Percentiles rank a stretch among this genome's conserved stretches.
These are phyloP conservation scores for Peniophora sp. DNA, from an alignment of 1,284 basidiomycete species.

Conservation along the genomic window DNA sequence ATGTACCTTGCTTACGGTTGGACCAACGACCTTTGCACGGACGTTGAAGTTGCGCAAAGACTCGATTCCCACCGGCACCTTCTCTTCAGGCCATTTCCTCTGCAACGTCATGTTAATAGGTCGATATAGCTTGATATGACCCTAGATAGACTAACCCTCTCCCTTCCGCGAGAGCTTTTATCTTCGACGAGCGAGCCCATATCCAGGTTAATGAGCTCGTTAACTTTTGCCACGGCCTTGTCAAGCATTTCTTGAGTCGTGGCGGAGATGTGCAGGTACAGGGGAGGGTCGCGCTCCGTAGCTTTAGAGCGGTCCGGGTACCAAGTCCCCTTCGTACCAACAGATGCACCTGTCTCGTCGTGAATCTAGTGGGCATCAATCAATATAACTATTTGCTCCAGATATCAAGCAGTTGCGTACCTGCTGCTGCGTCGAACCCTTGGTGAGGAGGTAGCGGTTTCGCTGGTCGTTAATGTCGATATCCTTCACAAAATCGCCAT, in stretches of 20 bases:
- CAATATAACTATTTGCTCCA: too few relatives aligned
- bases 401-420: slow-evolving; percentile 36
- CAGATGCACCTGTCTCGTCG: slow-evolving; percentile 83
- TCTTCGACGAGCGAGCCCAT: slow-evolving; percentile 86
- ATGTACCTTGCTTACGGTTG: slow-evolving; percentile 60
- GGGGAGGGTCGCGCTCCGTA: slow-evolving; percentile 85
- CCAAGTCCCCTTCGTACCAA: slow-evolving; percentile 91
- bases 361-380: slow-evolving; percentile 51
- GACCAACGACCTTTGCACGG: slow-evolving; percentile 94
- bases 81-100: slow-evolving; percentile 96
- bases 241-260: slow-evolving; percentile 75
- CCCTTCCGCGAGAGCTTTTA: slow-evolving; percentile 59
- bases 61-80: slow-evolving; percentile 82
- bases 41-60: slow-evolving; percentile 95
- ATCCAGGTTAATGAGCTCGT: slow-evolving; percentile 81
- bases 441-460: slow-evolving; percentile 94
- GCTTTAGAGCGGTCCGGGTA: slow-evolving; percentile 88
- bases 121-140: too few relatives aligned
- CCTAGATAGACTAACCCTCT: slow-evolving; percentile 47
- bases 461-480: slow-evolving; percentile 97
- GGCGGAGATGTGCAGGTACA: slow-evolving; percentile 92
- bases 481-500: slow-evolving; percentile 82
- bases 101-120: slow-evolving; percentile 18
- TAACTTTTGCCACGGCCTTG: slow-evolving; percentile 74
- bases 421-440: slow-evolving; percentile 87